phyloP scores from a whole-genome alignment of 768 basidiomycete species.

The Macrolepiota fuliginosa region DNA sequence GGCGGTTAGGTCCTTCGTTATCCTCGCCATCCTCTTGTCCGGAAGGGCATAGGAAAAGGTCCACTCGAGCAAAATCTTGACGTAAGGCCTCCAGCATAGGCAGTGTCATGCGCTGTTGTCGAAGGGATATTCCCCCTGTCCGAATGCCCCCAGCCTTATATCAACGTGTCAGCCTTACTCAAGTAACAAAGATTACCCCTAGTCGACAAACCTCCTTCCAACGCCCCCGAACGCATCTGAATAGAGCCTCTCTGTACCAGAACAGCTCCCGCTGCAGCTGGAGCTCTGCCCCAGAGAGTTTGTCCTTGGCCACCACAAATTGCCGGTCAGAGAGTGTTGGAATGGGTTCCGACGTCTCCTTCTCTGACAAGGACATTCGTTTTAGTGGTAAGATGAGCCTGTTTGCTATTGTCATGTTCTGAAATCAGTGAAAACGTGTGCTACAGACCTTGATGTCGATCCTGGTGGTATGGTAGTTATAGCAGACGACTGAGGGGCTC shows the following conservation, averaged over 20 bases:
- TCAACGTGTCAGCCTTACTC: neutral
- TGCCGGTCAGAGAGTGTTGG: constrained; percentile 87
- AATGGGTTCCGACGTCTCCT: constrained; percentile 61
- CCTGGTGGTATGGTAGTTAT: constrained; percentile 80
- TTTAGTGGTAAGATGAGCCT: constrained; percentile 72
- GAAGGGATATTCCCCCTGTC: constrained; percentile 71
- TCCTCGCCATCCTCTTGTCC: constrained; percentile 29
- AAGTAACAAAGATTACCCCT: neutral
- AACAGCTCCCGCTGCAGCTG: constrained; percentile 76
- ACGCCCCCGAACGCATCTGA: constrained; percentile 60
- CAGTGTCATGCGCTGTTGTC: constrained; percentile 73
- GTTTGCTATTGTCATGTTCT: neutral
- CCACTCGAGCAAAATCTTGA: constrained; percentile 60
- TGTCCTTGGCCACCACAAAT: constrained; percentile 81
- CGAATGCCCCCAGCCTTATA: constrained; percentile 76
- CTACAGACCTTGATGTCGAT: constrained; percentile 73
- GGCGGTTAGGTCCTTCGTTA: constrained; percentile 41
- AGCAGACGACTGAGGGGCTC: constrained; percentile 34
- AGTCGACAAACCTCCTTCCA: constrained; percentile 82
- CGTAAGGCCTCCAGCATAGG: constrained; percentile 80
- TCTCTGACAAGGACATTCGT: constrained; percentile 61
- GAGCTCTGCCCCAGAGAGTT: constrained; percentile 56
- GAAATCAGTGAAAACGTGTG: neutral
- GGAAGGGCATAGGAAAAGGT: constrained; percentile 42
- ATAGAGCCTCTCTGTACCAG: constrained; percentile 93